Base-by-base conservation (phyloP, 768 basidiomycete species). In the Lanmaoa rubissima region DNA sequence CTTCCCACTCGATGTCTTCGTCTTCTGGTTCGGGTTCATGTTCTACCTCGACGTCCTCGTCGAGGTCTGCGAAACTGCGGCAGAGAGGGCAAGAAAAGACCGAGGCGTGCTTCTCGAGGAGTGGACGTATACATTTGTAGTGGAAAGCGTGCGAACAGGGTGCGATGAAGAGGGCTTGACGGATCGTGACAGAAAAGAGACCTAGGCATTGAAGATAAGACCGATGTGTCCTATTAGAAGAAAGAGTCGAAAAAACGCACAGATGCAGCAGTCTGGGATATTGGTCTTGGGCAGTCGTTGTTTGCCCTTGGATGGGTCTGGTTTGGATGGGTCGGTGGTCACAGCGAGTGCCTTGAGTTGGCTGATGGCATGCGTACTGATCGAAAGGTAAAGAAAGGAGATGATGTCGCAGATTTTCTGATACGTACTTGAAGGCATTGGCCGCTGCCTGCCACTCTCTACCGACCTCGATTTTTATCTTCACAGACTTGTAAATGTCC, bases 111-210 rank as follows among this genome's bases (percentile, higher is more conserved):
- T 82, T 74, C 62, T 91, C 83, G 42, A 98, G 80, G 12, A 98
- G 79, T 2, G 95, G 96, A 1, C 94, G 84, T 57, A 99, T 94
- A 71, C 96, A 98, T 73, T 98, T 98, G 83, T 92, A 94, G 75
- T 94, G 92, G 78, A 92, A 93, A 0, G 94, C 87, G 72, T 99
- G 96, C 1, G 92, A 94, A 74, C 96, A 99, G 0, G 96, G 96
- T 31, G 96, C 94, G 68, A 99, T 95, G 78, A 99, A 98, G 47
- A 98, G 84, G 0, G 94, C 90, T 73, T 99, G 96, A 59, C 88
- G 91, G 69, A 98, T 94, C 1, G 92, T 89, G 0, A 98, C 94
- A 24, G 85, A 76, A 77, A 96, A 99, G 28, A 89, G 74, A 69
- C 84, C 82, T 83, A 38, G 47, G 36, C 4, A 48, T 2, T 40